These are phyloP conservation scores for Cutaneotrichosporon dermatis DNA, from an alignment of 1,284 basidiomycete genomes.

Conservation along the genomic window DNA sequence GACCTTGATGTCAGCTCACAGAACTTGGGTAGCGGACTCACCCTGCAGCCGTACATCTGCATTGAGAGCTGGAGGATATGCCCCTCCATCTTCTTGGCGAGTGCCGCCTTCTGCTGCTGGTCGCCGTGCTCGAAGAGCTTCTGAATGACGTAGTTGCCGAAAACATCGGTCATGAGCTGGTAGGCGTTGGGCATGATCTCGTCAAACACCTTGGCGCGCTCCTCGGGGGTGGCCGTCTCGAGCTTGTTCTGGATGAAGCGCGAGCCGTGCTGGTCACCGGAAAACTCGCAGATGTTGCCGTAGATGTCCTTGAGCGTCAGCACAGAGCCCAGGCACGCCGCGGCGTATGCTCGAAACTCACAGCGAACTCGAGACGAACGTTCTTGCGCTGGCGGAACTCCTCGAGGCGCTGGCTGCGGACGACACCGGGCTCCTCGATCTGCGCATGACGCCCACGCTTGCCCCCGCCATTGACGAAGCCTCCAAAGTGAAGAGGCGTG, in stretches of 20 bases:
- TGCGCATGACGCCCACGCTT: not conserved
- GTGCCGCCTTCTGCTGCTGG: conserved; percentile 64
- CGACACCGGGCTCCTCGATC: conserved; percentile 9
- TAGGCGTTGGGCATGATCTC: conserved; percentile 81
- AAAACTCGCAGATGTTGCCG: conserved; percentile 86
- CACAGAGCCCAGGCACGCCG: not conserved
- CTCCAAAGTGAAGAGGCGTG: not conserved
- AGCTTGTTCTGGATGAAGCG: conserved; percentile 84
- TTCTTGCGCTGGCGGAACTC: conserved; percentile 76
- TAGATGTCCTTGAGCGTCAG: conserved; percentile 59
- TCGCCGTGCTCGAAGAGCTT: conserved; percentile 91
- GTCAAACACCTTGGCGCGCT: conserved; percentile 76
- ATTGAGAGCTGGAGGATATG: conserved; percentile 73
- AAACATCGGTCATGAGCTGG: conserved; percentile 86
- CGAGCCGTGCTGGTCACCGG: conserved; percentile 88
- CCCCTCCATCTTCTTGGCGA: conserved; percentile 73
- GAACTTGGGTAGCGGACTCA: conserved; percentile 17
- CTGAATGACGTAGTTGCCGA: conserved; percentile 96
- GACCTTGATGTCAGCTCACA: conserved; percentile 20
- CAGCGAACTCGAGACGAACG: conserved; percentile 73
- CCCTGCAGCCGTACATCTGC: conserved; percentile 87
- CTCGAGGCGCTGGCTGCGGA: conserved; percentile 69
- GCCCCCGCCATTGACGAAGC: conserved; percentile 8
- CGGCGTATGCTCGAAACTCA: conserved; percentile 47
- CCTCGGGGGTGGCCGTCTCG: conserved; percentile 68